These are phyloP conservation scores for Cucurbita maxima DNA, from an alignment of 306 rosid genomes.

Conservation along the genomic window DNA sequence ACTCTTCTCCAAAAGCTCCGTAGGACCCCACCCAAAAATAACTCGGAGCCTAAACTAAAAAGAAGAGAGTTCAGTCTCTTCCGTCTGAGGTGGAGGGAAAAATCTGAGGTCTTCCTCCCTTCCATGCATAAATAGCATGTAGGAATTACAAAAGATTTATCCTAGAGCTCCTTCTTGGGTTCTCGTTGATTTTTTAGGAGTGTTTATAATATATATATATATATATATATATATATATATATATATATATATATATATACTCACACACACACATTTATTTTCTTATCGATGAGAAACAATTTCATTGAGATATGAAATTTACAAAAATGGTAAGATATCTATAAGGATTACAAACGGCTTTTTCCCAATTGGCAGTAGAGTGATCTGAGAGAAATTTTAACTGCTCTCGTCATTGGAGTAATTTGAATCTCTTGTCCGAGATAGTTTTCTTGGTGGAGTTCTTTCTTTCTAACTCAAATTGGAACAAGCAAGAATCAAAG, in stretches of 20 bases:
- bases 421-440: neutral
- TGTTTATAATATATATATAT: no score
- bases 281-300: neutral
- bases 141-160: neutral
- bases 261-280: no score
- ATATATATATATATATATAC: no score
- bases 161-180: neutral
- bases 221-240: no score
- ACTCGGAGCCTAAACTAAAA: no score
- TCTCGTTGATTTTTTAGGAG: neutral
- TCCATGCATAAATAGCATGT: neutral
- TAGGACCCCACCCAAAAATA: no score
- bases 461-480: neutral
- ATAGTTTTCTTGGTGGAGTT: neutral
- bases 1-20: no score
- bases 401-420: neutral
- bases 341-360: neutral
- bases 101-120: neutral
- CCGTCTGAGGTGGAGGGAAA: no score
- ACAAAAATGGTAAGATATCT: neutral
- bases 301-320: no score
- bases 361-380: neutral
- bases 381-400: neutral
- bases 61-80: no score
- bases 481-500: neutral